Evolutionary conservation across 768 basidiomycete genomes (phyloP).

Genomic region (Gautieria morchelliformis): DNA sequence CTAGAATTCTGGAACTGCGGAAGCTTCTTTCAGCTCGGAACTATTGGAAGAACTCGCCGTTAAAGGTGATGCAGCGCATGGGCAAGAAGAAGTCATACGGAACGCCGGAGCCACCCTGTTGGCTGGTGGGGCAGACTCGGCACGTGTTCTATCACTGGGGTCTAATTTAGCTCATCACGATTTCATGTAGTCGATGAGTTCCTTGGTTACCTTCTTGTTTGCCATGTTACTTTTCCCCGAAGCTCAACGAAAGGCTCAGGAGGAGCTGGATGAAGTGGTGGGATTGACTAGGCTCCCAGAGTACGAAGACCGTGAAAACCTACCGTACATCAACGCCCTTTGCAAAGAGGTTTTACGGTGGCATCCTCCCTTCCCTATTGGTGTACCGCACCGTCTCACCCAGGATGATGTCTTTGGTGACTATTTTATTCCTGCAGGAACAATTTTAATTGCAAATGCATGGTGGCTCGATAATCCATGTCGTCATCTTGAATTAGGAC

Average conservation of each 20-base stretch:
- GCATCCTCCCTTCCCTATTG: slow-evolving; percentile 9
- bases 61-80: too few relatives aligned
- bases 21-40: too few relatives aligned
- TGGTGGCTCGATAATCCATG: not conserved
- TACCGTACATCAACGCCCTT: too few relatives aligned
- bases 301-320: slow-evolving; percentile 23
- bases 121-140: slow-evolving; percentile 25
- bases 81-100: too few relatives aligned
- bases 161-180: not conserved
- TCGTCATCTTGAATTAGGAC: not conserved
- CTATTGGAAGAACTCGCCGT: too few relatives aligned
- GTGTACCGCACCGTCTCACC: not conserved
- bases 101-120: slow-evolving; percentile 26
- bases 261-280: slow-evolving; percentile 10
- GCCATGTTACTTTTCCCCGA: slow-evolving; percentile 11
- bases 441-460: slow-evolving; percentile 3
- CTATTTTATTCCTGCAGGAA: slow-evolving; percentile 7
- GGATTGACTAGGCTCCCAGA: slow-evolving; percentile 8
- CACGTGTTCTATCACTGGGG: not conserved
- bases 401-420: too few relatives aligned
- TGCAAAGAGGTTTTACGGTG: too few relatives aligned
- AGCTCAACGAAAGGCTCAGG: slow-evolving; percentile 6
- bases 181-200: not conserved
- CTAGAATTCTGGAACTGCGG: too few relatives aligned
- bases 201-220: slow-evolving; percentile 4